Evolutionary conservation across 2,329 filamentous ascomycete species (phyloP).

Genomic region (Ophiocordyceps camponoti-rufipedis): DNA sequence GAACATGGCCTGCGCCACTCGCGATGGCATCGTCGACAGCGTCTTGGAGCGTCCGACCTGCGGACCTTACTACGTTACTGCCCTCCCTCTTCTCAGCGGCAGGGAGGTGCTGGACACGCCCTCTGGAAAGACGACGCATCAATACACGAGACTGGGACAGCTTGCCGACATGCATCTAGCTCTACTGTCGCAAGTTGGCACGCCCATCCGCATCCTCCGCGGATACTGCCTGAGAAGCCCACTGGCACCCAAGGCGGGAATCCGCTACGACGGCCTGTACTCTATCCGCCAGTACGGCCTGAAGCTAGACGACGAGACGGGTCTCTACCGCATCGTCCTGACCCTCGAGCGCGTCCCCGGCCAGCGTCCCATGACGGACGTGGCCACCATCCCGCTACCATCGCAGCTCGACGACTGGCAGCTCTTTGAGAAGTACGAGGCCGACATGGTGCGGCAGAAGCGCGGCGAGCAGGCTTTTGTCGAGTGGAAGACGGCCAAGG

Average conservation of each 20-base stretch:
- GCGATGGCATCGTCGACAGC: conserved; percentile 33
- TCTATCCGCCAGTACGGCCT: conserved; percentile 27
- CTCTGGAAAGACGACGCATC: conserved; percentile 10
- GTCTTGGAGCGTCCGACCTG: conserved; percentile 25
- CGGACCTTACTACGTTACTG: conserved; percentile 24
- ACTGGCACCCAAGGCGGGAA: conserved; percentile 29
- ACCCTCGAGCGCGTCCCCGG: conserved; percentile 24
- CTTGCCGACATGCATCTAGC: conserved; percentile 27
- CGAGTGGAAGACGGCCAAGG: conserved; percentile 20
- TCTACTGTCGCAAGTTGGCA: conserved; percentile 29
- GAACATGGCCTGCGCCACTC: conserved; percentile 33
- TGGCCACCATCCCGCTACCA: conserved; percentile 28
- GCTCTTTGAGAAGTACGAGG: conserved; percentile 28
- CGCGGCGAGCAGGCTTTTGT: conserved; percentile 20
- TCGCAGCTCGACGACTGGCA: conserved; percentile 39
- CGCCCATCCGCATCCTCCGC: conserved; percentile 31
- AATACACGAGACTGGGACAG: conserved; percentile 26
- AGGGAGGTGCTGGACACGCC: conserved; percentile 22
- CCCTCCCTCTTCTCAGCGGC: conserved; percentile 32
- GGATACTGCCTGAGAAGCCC: conserved; percentile 30
- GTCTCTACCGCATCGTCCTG: conserved; percentile 24
- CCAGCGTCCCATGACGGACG: conserved; percentile 22
- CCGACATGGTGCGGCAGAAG: conserved; percentile 19
- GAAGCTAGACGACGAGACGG: conserved; percentile 19
- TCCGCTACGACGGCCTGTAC: conserved; percentile 42